These are phyloP conservation scores for Garcia nutans DNA, from an alignment of 345 rosid genomes.

Conservation along the genomic window DNA sequence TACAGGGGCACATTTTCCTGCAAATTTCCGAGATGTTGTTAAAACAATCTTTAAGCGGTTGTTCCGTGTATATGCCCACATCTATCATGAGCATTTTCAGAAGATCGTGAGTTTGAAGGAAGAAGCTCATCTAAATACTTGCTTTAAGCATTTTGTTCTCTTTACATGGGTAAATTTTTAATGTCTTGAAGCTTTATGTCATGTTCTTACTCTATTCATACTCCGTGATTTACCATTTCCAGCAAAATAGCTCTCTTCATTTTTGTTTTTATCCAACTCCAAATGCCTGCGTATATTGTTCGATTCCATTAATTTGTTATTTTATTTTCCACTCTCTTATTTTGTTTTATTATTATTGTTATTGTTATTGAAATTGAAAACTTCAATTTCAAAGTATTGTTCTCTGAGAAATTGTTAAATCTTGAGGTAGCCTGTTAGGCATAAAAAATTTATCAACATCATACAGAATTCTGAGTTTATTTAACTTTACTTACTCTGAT, in stretches of 20 bases:
- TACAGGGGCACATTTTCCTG: conserved; percentile 59
- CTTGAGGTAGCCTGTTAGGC: too few relatives aligned
- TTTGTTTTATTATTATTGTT: too few relatives aligned
- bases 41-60: conserved; percentile 61
- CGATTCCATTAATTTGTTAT: too few relatives aligned
- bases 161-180: conserved; percentile 53
- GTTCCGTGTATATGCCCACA: conserved; percentile 71
- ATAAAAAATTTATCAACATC: too few relatives aligned
- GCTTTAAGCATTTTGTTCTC: conserved; percentile 69
- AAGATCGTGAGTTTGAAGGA: conserved; percentile 67
- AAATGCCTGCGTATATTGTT: background rate
- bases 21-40: conserved; percentile 55
- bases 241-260: background rate
- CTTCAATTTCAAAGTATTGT: too few relatives aligned
- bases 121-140: conserved; percentile 76
- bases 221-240: background rate
- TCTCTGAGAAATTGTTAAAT: too few relatives aligned
- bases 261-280: background rate
- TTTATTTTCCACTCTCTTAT: too few relatives aligned
- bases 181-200: background rate
- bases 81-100: conserved; percentile 71
- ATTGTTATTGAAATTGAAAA: too few relatives aligned
- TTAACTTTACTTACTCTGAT: conserved; percentile 1
- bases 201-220: background rate
- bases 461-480: background rate